These are phyloP conservation scores for Chalara sp. DNA, from an alignment of 2,329 filamentous ascomycete species.

Conservation along the genomic window DNA sequence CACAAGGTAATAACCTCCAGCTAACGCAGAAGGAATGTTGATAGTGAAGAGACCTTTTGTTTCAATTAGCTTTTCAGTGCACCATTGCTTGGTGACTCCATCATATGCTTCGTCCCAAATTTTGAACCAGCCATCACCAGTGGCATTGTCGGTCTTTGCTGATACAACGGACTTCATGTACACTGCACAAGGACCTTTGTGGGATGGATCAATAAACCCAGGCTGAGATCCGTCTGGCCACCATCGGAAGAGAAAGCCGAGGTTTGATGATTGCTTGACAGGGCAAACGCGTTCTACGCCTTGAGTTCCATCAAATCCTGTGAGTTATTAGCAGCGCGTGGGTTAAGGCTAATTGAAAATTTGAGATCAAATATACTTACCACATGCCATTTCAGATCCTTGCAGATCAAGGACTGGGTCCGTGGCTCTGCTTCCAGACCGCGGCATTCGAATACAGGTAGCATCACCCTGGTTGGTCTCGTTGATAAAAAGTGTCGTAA, in stretches of 20 bases:
- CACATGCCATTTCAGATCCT: constrained; percentile 63
- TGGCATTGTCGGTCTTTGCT: constrained; percentile 43
- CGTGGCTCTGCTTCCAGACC: constrained; percentile 43
- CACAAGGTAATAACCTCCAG: constrained; percentile 63
- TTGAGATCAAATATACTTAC: constrained; percentile 34
- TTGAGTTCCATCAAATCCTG: constrained; percentile 40
- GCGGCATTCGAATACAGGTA: constrained; percentile 63
- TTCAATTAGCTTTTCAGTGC: constrained; percentile 60
- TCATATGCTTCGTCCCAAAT: constrained; percentile 66
- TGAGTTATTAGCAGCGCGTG: background rate
- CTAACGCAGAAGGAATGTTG: constrained; percentile 52
- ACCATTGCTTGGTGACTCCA: constrained; percentile 50
- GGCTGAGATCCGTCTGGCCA: constrained; percentile 48
- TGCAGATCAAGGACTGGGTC: constrained; percentile 50
- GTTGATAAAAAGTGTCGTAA: constrained; percentile 58
- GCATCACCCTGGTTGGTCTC: constrained; percentile 61
- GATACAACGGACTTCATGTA: constrained; percentile 65
- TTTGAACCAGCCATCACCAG: constrained; percentile 71
- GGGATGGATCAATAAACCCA: constrained; percentile 51
- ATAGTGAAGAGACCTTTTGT: constrained; percentile 59
- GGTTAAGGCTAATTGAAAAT: background rate
- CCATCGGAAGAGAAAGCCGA: constrained; percentile 55
- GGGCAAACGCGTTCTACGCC: constrained; percentile 41
- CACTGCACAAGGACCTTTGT: constrained; percentile 64
- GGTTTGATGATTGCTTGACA: constrained; percentile 17